These are phyloP conservation scores for Epichloe sibirici DNA, from an alignment of 2,329 filamentous ascomycete genomes.

Conservation along the genomic window DNA sequence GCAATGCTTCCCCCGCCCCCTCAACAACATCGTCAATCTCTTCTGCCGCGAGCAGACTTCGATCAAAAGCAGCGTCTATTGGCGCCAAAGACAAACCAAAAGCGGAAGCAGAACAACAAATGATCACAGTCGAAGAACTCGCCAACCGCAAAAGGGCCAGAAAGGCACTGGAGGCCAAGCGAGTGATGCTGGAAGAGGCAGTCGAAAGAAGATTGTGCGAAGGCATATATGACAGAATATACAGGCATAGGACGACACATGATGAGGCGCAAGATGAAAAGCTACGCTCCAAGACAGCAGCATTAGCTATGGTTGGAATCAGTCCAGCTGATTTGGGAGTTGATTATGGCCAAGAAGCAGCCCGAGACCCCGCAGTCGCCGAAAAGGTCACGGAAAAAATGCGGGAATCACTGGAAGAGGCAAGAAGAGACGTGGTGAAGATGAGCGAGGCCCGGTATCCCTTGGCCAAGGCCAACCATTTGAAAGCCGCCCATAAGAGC, in stretches of 20 bases:
- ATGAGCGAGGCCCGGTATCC: slow-evolving; percentile 88
- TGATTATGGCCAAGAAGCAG: slow-evolving; percentile 49
- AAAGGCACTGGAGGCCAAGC: slow-evolving; percentile 66
- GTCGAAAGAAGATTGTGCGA: slow-evolving; percentile 81
- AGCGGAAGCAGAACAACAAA: slow-evolving; percentile 53
- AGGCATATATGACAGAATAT: slow-evolving; percentile 76
- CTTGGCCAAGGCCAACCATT: slow-evolving; percentile 76
- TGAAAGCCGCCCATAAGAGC: slow-evolving; percentile 81
- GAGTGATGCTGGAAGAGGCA: slow-evolving; percentile 70
- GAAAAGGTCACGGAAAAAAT: slow-evolving; percentile 55
- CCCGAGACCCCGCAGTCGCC: slow-evolving; percentile 43
- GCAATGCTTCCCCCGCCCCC: slow-evolving; percentile 47
- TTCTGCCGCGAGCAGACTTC: slow-evolving; percentile 43
- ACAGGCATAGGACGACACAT: slow-evolving; percentile 79
- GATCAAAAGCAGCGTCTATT: slow-evolving; percentile 43
- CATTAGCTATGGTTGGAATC: slow-evolving; percentile 82
- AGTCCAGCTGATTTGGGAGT: slow-evolving; percentile 75
- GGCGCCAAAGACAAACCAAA: slow-evolving; percentile 39
- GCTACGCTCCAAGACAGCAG: slow-evolving; percentile 84
- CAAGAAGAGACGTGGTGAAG: slow-evolving; percentile 53
- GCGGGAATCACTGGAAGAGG: slow-evolving; percentile 56
- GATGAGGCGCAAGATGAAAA: slow-evolving; percentile 95
- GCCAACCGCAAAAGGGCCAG: slow-evolving; percentile 67
- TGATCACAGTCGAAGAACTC: slow-evolving; percentile 83
- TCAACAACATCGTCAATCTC: slow-evolving; percentile 38